Evolutionary conservation across 805 yeast species (phyloP), one percentile per base, ranked within the genome.

Genomic region (Pichia californica): DNA sequence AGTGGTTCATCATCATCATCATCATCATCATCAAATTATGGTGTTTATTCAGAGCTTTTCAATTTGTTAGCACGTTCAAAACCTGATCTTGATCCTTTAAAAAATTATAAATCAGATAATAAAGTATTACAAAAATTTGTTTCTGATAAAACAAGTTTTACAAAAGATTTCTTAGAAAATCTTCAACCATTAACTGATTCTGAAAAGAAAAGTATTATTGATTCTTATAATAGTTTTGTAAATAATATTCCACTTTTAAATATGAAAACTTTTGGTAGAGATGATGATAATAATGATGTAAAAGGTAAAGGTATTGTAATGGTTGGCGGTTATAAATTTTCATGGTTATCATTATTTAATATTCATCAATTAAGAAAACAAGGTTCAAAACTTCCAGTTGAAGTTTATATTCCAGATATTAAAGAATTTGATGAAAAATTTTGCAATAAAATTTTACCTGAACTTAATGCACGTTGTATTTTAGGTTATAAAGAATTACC

Each of bases 271-370:
- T 59, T 60, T 45, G 69, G 66, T 18, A 53, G 36, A 20, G n/a
- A 52, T 37, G 39, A 43, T 23, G 5, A 21, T 8, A 10, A 13
- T 5, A 4, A 14, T 7, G 14, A 9, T 32, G 35, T 42, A 8
- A 18, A 31, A 16, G 57, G 58, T 9, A 45, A 44, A 39, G 72
- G 76, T 2, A 67, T 70, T 26, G 79, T 76, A 13, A 56, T 74
- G 31, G 74, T 76, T 36, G 81, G 82, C 8, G 76, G 81, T 14
- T 76, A 74, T 1, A 56, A 68, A 48, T 76, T 66, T 52, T 63
- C 70, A 37, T 73, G 80, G 78, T 62, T 76, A 36, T 62, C 77
- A 4, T 65, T 69, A 47, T 52, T 76, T 31, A 76, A 70, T 26
- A 71, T 76, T 33, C 63, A 62, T 47, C 79, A 76, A 53, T 56